These are phyloP conservation scores for Neofusicoccum sp. DNA, from an alignment of 2,329 filamentous ascomycete genomes.

Conservation along the genomic window DNA sequence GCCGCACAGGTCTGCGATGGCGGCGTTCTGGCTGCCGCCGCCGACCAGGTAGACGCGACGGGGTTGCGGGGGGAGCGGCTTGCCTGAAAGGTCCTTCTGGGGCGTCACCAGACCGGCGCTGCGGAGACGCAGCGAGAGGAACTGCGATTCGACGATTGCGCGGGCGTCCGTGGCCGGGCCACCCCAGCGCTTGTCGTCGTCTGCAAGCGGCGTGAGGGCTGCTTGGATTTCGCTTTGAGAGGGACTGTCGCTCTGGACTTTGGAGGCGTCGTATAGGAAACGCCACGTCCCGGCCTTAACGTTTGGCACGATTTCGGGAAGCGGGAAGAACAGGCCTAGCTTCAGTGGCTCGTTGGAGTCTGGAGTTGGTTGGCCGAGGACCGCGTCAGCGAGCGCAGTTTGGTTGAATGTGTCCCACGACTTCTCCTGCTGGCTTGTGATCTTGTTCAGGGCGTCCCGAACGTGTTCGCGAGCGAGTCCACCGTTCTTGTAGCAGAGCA, in stretches of 20 bases:
- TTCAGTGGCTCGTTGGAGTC: conserved; percentile 64
- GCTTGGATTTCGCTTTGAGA: conserved; percentile 27
- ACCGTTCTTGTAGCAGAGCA: conserved; percentile 99
- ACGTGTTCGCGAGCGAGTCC: conserved; percentile 89
- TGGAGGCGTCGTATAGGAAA: conserved; percentile 58
- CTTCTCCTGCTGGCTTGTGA: conserved; percentile 51
- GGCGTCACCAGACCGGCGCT: conserved; percentile 71
- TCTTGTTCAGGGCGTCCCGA: conserved; percentile 72
- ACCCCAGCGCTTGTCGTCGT: conserved; percentile 57
- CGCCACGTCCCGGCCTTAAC: conserved; percentile 85
- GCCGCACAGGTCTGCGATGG: conserved; percentile 82
- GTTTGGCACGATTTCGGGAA: conserved; percentile 95
- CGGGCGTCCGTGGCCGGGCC: conserved; percentile 71
- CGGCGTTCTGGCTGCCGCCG: conserved; percentile 85
- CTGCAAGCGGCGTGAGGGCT: conserved; percentile 48
- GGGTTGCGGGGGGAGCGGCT: conserved; percentile 75
- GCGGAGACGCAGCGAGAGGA: conserved; percentile 85
- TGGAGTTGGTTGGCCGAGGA: conserved; percentile 62
- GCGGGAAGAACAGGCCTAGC: conserved; percentile 90
- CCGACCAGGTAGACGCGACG: conserved; percentile 92
- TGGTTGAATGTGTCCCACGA: conserved; percentile 83
- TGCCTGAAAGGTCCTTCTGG: conserved; percentile 44
- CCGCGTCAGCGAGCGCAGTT: conserved; percentile 66
- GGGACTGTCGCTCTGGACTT: conserved; percentile 41
- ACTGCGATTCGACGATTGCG: conserved; percentile 90